These are phyloP conservation scores for Helichrysum umbraculigerum DNA, from an alignment of 129 eudicot genomes.

Conservation along the genomic window DNA sequence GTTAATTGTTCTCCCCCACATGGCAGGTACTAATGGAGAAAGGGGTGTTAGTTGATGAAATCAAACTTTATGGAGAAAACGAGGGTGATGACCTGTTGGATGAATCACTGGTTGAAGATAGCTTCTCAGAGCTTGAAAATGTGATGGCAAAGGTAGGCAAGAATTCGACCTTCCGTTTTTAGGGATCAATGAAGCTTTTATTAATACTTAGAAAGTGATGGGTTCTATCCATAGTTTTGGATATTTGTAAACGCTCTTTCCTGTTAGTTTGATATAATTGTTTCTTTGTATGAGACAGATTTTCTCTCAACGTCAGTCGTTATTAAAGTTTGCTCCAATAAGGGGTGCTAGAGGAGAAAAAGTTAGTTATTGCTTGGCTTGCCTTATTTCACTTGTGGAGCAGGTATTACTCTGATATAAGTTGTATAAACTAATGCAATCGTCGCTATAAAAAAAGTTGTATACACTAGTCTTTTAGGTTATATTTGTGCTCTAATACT, in stretches of 20 bases:
- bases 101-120: slow-evolving; percentile 57
- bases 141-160: slow-evolving; percentile 71
- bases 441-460: neutral
- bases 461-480: neutral
- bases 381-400: slow-evolving; percentile 91
- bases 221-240: neutral
- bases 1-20: neutral
- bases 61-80: slow-evolving; percentile 81
- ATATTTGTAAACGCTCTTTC: neutral
- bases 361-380: slow-evolving; percentile 77
- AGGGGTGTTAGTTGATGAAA: slow-evolving; percentile 75
- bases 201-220: neutral
- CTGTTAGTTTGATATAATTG: neutral
- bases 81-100: slow-evolving; percentile 60
- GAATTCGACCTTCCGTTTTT: slow-evolving; percentile 1
- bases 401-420: slow-evolving; percentile 48
- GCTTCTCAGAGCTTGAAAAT: slow-evolving; percentile 80
- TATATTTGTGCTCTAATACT: neutral
- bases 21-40: slow-evolving; percentile 72
- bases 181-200: neutral
- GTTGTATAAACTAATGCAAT: neutral
- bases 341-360: slow-evolving; percentile 55
- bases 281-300: slow-evolving; percentile 51
- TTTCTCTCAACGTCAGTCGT: slow-evolving; percentile 62
- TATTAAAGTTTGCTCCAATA: slow-evolving; percentile 53